A percentile compares a stretch with the other conserved stretches of the same genome.
Conservation (phyloP, 768 basidiomycete species). For the Punctularia strigosozonata region DNA sequence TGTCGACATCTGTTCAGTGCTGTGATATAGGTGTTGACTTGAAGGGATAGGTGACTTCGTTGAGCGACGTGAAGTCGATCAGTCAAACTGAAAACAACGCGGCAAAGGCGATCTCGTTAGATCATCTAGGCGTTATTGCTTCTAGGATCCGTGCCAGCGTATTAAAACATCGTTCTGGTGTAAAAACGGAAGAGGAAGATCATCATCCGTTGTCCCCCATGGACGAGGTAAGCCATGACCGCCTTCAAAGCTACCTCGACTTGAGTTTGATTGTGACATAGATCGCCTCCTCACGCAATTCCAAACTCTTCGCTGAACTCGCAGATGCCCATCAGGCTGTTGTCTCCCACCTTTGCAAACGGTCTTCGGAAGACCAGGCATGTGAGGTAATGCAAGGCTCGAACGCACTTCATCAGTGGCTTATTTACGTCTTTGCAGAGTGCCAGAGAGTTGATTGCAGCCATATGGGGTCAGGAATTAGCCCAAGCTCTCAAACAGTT, state of each 20-base stretch:
- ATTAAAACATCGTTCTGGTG: constrained; percentile 28
- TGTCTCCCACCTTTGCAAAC: constrained; percentile 52
- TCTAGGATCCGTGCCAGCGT: constrained; percentile 59
- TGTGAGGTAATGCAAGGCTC: constrained; percentile 42
- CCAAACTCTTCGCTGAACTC: constrained; percentile 44
- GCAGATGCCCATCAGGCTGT: constrained; percentile 55
- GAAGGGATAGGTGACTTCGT: constrained; percentile 50
- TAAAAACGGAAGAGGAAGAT: constrained; percentile 18
- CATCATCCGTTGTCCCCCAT: constrained; percentile 38
- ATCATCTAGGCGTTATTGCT: constrained; percentile 90
- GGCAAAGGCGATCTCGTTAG: constrained; percentile 80
- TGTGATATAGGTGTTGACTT: background rate
- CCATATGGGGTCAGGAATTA: constrained; percentile 75
- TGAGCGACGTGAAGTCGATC: constrained; percentile 72
- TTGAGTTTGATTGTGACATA: constrained; percentile 13
- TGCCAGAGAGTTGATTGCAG: constrained; percentile 70
- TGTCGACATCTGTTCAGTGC: constrained; percentile 7
- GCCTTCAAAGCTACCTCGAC: background rate
- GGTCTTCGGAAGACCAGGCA: constrained; percentile 68
- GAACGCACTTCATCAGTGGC: constrained; percentile 1
- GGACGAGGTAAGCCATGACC: constrained; percentile 53
- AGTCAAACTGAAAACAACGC: constrained; percentile 65
- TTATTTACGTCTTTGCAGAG: constrained; percentile 36
- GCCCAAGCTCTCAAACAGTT: constrained; percentile 55
- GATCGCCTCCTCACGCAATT: constrained; percentile 40